A percentile compares a stretch with the other conserved stretches of the same genome.
These are phyloP conservation scores for Boletus eberwhitei DNA, from an alignment of 768 basidiomycete species.

Conservation along the genomic window DNA sequence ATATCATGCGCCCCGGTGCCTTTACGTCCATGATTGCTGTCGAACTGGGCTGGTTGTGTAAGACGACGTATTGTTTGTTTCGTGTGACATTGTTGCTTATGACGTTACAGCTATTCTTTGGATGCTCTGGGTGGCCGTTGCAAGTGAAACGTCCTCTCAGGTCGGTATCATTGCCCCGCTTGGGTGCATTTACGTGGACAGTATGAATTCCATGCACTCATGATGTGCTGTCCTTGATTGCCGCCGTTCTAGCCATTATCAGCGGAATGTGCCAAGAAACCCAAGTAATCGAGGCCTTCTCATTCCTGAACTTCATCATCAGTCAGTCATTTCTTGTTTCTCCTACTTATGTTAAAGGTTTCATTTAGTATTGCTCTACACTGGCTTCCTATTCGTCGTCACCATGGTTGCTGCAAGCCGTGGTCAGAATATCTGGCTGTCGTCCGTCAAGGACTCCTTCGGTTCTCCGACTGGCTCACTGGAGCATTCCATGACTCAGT, in stretches of 20 bases:
- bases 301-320: slow-evolving; percentile 36
- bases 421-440: slow-evolving; percentile 33
- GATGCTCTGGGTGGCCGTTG: slow-evolving; percentile 40
- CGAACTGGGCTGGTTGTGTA: slow-evolving; percentile 38
- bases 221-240: background rate
- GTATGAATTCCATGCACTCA: slow-evolving; percentile 3
- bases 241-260: slow-evolving; percentile 4
- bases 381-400: slow-evolving; percentile 21
- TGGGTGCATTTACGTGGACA: slow-evolving; percentile 5
- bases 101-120: slow-evolving; percentile 29
- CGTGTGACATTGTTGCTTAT: background rate
- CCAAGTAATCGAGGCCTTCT: slow-evolving; percentile 34
- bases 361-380: slow-evolving; percentile 34
- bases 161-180: slow-evolving; percentile 1
- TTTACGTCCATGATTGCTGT: slow-evolving; percentile 38
- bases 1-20: slow-evolving; percentile 34
- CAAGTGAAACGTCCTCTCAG: slow-evolving; percentile 22
- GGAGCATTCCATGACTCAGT: slow-evolving; percentile 18
- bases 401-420: slow-evolving; percentile 25
- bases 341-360: background rate
- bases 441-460: slow-evolving; percentile 31
- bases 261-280: slow-evolving; percentile 26
- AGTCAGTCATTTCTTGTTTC: slow-evolving; percentile 19
- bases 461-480: slow-evolving; percentile 6
- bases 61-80: slow-evolving; percentile 4